Percentiles rank a stretch among this genome's conserved stretches.
Evolutionary conservation across 2,329 filamentous ascomycete genomes (phyloP).

Genomic region (Ophiognomonia clavigignenti-juglandacearum): DNA sequence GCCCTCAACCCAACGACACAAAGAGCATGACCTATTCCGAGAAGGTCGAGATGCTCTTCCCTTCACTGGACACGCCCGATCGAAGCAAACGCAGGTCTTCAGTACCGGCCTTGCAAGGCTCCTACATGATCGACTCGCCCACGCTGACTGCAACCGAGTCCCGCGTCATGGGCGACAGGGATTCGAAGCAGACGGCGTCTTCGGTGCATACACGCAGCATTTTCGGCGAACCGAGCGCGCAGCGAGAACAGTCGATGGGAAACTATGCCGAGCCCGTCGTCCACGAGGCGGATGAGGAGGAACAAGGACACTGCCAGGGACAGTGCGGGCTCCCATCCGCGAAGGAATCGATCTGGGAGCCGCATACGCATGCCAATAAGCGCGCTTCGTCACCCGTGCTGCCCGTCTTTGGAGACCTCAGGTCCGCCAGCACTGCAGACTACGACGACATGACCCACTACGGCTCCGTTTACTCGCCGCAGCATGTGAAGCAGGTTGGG

Average conservation of each 20-base stretch:
- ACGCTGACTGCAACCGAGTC: constrained; percentile 21
- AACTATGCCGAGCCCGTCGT: constrained; percentile 25
- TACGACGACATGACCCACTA: constrained; percentile 41
- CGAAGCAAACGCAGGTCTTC: constrained; percentile 30
- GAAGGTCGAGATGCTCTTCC: constrained; percentile 49
- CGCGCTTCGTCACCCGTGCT: constrained; percentile 48
- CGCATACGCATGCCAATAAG: constrained; percentile 27
- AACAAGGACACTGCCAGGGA: no score
- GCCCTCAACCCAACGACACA: constrained; percentile 46
- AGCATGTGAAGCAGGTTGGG: constrained; percentile 38
- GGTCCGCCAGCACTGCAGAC: constrained; percentile 28
- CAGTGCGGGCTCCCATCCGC: no score
- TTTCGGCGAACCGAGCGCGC: constrained; percentile 23
- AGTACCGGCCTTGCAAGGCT: constrained; percentile 34
- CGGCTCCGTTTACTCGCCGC: constrained; percentile 47
- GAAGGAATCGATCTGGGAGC: constrained; percentile 4
- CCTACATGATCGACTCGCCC: constrained; percentile 23
- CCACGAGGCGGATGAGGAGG: constrained; percentile 28
- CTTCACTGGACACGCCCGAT: constrained; percentile 26
- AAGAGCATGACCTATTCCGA: constrained; percentile 56
- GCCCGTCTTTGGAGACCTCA: constrained; percentile 28
- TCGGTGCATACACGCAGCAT: constrained; percentile 36
- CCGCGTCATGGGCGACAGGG: constrained; percentile 22
- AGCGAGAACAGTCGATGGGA: background rate
- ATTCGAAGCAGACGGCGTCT: constrained; percentile 32